Evolutionary conservation across 106 monocot genomes (phyloP), one percentile per base, ranked within the genome.

Genomic region (Dendrobium officinale): DNA sequence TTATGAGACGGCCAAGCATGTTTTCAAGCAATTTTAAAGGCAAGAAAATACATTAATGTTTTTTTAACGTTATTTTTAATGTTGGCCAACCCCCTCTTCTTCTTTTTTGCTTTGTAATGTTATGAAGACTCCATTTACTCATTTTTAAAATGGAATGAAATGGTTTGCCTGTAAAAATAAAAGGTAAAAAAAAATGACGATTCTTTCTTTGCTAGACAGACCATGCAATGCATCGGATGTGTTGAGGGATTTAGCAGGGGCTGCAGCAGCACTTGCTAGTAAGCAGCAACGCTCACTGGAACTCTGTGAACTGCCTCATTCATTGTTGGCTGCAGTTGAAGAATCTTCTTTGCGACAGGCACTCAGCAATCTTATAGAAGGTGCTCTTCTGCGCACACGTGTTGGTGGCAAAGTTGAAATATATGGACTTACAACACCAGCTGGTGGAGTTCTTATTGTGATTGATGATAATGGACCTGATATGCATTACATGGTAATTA

Each of bases 381-480:
- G 97, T 22, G 88, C 97, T 84, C 82, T 98, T 2, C 51, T 98
- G 77, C 94, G 91, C 29, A 91, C 94, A 8, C 73, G 85, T 27
- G 66, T 85, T 79, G 94, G 86, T 37, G 97, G 92, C 17, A 86
- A 51, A 83, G 90, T 97, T 77, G 83, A 91, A 77, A 88, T 98
- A 73, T 84, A 82, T 79, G 90, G 90, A 18, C 81, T 86, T 43
- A 78, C 80, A 64, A 94, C 92, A 81, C 97, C 92, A 19, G 90
- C 90, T 78, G 95, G 92, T 68, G 97, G 94, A 13, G 85, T 80
- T 64, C 89, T 97, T 37, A 79, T 98, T 43, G 66, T 94, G 27
- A 89, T 98, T 61, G 92, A 98, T 80, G 97, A 98, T 77, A 85
- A 98, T 85, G 94, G 92, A 2, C 97, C 94, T 29, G 97, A 98